A percentile compares a stretch with the other conserved stretches of the same genome.
phyloP scores from a whole-genome alignment of 164 flowering plant genomes.

The Vitis rotundifolia region DNA sequence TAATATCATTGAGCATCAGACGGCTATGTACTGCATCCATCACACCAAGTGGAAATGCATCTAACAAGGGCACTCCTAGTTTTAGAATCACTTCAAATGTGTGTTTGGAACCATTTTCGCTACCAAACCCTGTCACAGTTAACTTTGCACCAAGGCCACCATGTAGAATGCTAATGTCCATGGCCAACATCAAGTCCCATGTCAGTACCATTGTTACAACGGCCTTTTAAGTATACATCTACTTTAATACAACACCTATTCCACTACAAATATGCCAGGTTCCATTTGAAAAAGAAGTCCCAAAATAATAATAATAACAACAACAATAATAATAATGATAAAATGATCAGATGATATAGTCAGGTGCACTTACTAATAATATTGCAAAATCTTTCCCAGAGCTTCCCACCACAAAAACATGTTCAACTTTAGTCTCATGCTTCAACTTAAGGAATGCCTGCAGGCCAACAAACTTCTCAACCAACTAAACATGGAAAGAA shows the following conservation, averaged over 20 bases:
- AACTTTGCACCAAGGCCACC: background rate
- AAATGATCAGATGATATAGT: background rate
- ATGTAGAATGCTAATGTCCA: no score
- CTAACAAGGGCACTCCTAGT: no score
- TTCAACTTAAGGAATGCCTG: constrained; percentile 88
- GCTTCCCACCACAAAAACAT: constrained; percentile 67
- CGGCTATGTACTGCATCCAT: background rate
- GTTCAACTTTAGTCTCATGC: constrained; percentile 87
- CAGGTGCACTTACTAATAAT: constrained; percentile 55
- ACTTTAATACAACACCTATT: no score
- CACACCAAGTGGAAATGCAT: background rate
- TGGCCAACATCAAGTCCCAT: no score
- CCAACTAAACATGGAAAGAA: constrained; percentile 5
- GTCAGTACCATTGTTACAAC: no score
- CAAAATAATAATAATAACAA: background rate
- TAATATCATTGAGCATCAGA: background rate
- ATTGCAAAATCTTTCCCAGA: constrained; percentile 72
- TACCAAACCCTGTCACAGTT: background rate
- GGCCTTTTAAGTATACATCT: no score
- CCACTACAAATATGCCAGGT: background rate
- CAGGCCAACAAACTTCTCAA: constrained; percentile 27
- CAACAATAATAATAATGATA: background rate
- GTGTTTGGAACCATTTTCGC: no score
- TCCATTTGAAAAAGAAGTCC: background rate
- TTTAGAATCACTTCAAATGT: no score